Conservation (phyloP, 371 early-diverging fungal species). For the Mortierella sp. region DNA sequence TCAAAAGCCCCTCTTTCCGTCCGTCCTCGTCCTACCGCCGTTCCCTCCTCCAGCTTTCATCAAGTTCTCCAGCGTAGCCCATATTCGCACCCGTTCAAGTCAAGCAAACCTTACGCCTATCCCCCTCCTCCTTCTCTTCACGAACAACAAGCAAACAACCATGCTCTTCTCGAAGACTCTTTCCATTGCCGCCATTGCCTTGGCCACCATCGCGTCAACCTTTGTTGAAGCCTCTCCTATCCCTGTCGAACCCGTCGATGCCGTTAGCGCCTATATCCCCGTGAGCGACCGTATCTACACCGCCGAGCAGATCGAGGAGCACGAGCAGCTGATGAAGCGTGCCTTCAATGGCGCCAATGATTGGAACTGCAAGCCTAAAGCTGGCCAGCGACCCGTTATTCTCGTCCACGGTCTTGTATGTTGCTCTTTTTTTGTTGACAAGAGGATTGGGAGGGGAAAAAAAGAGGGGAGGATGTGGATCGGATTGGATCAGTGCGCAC, state of each 20-base stretch:
- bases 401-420: conserved; percentile 51
- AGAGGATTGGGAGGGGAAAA: too few relatives aligned
- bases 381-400: conserved; percentile 26
- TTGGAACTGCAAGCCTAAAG: conserved; percentile 49
- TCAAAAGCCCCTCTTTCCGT: not conserved
- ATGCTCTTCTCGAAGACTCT: conserved; percentile 46
- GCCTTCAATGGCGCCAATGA: conserved; percentile 38
- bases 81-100: not conserved
- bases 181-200: conserved; percentile 26
- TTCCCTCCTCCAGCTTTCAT: not conserved
- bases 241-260: conserved; percentile 11
- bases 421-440: not conserved
- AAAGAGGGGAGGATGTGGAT: too few relatives aligned
- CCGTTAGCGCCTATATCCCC: conserved; percentile 33
- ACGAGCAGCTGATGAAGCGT: conserved; percentile 38
- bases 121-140: not conserved
- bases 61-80: not conserved
- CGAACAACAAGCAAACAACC: not conserved
- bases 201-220: conserved; percentile 29
- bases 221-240: conserved; percentile 45
- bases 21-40: not conserved
- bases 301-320: conserved; percentile 27
- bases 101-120: not conserved
- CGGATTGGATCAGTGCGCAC: too few relatives aligned
- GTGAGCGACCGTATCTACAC: conserved; percentile 41